Conservation (phyloP, 192 early-diverging fungal genomes). For the Chytriomyces confervae region DNA sequence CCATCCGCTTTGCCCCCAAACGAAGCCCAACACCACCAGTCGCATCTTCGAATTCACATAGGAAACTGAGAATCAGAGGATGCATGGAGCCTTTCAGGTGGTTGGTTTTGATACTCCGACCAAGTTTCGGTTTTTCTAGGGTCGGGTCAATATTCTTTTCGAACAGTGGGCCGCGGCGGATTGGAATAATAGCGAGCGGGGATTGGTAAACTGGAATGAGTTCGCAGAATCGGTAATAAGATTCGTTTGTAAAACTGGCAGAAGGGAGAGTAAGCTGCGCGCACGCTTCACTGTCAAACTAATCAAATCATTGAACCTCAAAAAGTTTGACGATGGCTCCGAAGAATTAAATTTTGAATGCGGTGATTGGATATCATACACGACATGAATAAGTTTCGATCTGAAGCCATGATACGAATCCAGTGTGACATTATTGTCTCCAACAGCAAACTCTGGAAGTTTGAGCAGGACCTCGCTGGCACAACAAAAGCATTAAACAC, state of each 20-base stretch:
- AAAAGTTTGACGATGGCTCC: conserved; percentile 7
- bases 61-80: conserved; percentile 54
- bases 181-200: conserved; percentile 53
- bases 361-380: conserved; percentile 36
- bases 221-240: conserved; percentile 40
- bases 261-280: neutral
- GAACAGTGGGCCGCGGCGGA: conserved; percentile 52
- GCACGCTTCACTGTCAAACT: neutral
- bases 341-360: neutral
- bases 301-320: conserved; percentile 8
- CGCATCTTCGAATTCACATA: conserved; percentile 45
- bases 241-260: conserved; percentile 42
- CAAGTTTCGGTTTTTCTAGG: conserved; percentile 56
- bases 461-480: conserved; percentile 43
- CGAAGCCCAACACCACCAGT: conserved; percentile 55
- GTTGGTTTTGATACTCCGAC: conserved; percentile 44
- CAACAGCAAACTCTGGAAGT: conserved; percentile 45
- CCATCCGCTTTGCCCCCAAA: conserved; percentile 49
- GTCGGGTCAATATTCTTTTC: conserved; percentile 16
- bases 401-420: conserved; percentile 36
- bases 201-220: conserved; percentile 59
- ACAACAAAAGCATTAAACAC: neutral
- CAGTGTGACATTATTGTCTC: neutral
- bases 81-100: conserved; percentile 44
- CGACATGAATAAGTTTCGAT: conserved; percentile 34